Conservation (phyloP, 352 stramenopile genomes). For the Globisporangium carolinianum region DNA sequence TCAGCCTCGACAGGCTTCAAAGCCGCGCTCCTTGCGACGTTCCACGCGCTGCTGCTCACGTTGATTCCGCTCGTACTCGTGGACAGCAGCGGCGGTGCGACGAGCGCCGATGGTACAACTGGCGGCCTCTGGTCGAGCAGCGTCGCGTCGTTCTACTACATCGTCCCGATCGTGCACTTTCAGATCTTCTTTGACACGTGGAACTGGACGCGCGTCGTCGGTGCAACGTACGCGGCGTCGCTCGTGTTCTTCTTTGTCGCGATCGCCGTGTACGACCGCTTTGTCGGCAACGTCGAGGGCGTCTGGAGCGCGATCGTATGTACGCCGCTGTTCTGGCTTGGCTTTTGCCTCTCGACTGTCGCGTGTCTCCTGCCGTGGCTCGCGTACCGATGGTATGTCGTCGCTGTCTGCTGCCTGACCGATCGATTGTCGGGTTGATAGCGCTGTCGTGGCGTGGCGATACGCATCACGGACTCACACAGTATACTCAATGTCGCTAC, state of each 20-base stretch:
- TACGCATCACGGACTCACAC: no score
- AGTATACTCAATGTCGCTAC: no score
- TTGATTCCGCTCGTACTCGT: slow-evolving; percentile 48
- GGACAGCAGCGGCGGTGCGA: slow-evolving; percentile 34
- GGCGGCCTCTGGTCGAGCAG: slow-evolving; percentile 85
- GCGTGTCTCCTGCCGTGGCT: slow-evolving; percentile 54
- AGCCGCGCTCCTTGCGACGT: slow-evolving; percentile 31
- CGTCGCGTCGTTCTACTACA: slow-evolving; percentile 89
- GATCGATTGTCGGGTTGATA: no score
- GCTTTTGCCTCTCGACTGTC: slow-evolving; percentile 32
- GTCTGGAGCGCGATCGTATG: slow-evolving; percentile 27
- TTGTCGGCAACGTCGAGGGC: slow-evolving; percentile 38
- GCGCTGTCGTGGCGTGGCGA: no score
- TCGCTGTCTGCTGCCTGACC: background rate
- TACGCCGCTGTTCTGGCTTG: slow-evolving; percentile 54
- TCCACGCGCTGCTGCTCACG: slow-evolving; percentile 55
- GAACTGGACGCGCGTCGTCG: slow-evolving; percentile 60
- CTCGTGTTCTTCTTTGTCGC: slow-evolving; percentile 39
- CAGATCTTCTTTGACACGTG: slow-evolving; percentile 76
- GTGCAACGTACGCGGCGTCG: slow-evolving; percentile 36
- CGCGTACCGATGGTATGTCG: slow-evolving; percentile 53
- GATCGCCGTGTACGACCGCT: slow-evolving; percentile 50
- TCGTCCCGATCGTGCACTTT: slow-evolving; percentile 91
- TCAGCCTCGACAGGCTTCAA: slow-evolving; percentile 39
- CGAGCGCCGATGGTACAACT: slow-evolving; percentile 29